phyloP scores from a whole-genome alignment of 352 stramenopile species.

The Pythium utonaiense region DNA sequence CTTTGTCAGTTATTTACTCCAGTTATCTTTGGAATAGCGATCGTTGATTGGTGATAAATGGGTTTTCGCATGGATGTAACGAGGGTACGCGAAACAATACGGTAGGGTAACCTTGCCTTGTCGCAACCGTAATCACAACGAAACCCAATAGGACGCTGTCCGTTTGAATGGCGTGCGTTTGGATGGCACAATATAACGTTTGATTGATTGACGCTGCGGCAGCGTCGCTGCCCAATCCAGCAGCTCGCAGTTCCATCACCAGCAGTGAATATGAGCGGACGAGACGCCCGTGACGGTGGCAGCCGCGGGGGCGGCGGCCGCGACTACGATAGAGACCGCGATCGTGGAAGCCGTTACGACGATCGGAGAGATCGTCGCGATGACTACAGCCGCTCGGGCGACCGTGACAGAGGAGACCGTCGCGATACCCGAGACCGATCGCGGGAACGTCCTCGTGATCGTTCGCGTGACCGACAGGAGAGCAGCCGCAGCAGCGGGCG shows the following conservation, averaged over 20 bases:
- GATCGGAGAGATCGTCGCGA: conserved; percentile 15
- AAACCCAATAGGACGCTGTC: conserved; percentile 3
- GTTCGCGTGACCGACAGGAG: conserved; percentile 29
- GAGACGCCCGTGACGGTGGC: conserved; percentile 29
- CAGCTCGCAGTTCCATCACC: conserved; percentile 3
- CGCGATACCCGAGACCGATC: conserved; percentile 12
- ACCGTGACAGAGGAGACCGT: conserved; percentile 19
- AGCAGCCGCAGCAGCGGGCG: conserved; percentile 2
- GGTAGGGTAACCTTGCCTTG: conserved; percentile 3
- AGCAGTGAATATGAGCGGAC: conserved; percentile 25
- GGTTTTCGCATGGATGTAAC: background rate
- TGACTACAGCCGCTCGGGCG: conserved; percentile 21
- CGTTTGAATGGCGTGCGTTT: conserved; percentile 5
- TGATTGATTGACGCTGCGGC: conserved; percentile 12
- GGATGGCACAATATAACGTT: conserved; percentile 10
- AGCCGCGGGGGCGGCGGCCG: conserved; percentile 18
- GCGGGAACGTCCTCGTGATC: conserved; percentile 25
- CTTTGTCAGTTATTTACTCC: conserved; percentile 2
- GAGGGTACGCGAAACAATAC: conserved; percentile 4
- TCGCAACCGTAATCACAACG: conserved; percentile 20
- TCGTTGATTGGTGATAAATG: conserved; percentile 11
- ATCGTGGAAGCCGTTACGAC: conserved; percentile 9
- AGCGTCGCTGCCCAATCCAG: conserved; percentile 10
- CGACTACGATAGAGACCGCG: conserved; percentile 19
- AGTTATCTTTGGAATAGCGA: conserved; percentile 4